Evolutionary conservation across 139 green algal species (phyloP), one percentile per base, ranked within the genome.

Genomic region (Chlorella sp.): DNA sequence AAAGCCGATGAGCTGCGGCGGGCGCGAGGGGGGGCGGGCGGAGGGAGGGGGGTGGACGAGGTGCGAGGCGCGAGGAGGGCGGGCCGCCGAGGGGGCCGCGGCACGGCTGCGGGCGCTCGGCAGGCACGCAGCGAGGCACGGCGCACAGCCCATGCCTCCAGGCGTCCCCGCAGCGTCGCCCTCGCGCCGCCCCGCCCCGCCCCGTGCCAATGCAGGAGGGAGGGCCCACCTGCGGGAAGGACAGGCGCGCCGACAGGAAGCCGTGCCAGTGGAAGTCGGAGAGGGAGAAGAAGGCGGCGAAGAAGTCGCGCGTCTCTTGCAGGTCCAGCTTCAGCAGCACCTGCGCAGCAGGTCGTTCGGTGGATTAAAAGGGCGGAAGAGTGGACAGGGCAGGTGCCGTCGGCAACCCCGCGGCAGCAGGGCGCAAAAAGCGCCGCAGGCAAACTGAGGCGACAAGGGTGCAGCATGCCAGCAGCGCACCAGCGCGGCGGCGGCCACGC

Each of bases 231-330:
- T n/a, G n/a, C 15, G 70, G 40, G 79, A 98, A 95, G 40, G 84
- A 86, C 1, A 97, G 85, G 29, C 91, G 84, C 14, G 90, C 85
- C 4, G 93, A 98, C 33, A 99, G 85, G 86, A 99, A 99, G 56
- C 96, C 96, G 31, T 95, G 91, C 95, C 96, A 99, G 80, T 98
- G 85, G 81, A 88, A 93, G 78, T 92, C 84, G 19, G 82, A 90
- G 3, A 99, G 86, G 29, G 81, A 82, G 87, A 99, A 99, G 83
- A 99, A 99, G 31, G 96, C 94, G 35, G 84, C 67, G 80, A 99
- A 99, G 80, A 99, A 99, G 35, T 95, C 77, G 5, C 96, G 87
- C 15, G 91, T 99, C 64, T 95, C 87, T 25, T 75, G 40, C 71
- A 98, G 77, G 82, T 98, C 80, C 23, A 97, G 83, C 43, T 86